Conservation (phyloP, 2,329 filamentous ascomycete species). For the Colletotrichum musicola region DNA sequence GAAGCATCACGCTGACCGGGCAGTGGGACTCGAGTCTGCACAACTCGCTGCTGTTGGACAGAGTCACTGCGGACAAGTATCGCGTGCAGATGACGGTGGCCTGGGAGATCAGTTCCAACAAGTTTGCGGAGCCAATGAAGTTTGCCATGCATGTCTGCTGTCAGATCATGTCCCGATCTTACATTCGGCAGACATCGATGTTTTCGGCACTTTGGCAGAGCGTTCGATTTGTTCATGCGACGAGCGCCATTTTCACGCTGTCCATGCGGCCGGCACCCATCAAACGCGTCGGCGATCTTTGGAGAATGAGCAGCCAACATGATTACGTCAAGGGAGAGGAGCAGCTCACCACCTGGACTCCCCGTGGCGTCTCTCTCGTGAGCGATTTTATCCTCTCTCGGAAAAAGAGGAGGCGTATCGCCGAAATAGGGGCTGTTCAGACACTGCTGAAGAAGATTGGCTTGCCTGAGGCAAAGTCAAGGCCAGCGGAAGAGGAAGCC, state of each 20-base stretch:
- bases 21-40: conserved; percentile 98
- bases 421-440: conserved; percentile 84
- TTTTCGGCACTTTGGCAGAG: conserved; percentile 90
- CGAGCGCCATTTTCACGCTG: conserved; percentile 87
- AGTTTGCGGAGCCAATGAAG: conserved; percentile 87
- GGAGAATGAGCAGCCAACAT: conserved; percentile 94
- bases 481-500: conserved; percentile 49
- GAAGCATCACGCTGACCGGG: conserved; percentile 85
- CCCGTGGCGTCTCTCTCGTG: conserved; percentile 91
- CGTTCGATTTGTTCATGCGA: conserved; percentile 87
- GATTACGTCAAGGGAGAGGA: conserved; percentile 98
- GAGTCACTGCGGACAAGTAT: conserved; percentile 92
- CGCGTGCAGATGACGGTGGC: conserved; percentile 87
- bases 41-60: conserved; percentile 91
- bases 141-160: conserved; percentile 86
- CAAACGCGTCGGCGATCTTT: conserved; percentile 91
- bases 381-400: conserved; percentile 84
- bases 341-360: conserved; percentile 84
- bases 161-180: conserved; percentile 86
- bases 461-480: conserved; percentile 56
- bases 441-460: conserved; percentile 73
- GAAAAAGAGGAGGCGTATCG: conserved; percentile 79
- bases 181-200: conserved; percentile 87
- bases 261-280: conserved; percentile 89
- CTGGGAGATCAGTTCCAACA: conserved; percentile 88